Evolutionary conservation across 2,329 filamentous ascomycete species (phyloP), one percentile per base, ranked within the genome.

Genomic region (Aspergillus novofumigatus): DNA sequence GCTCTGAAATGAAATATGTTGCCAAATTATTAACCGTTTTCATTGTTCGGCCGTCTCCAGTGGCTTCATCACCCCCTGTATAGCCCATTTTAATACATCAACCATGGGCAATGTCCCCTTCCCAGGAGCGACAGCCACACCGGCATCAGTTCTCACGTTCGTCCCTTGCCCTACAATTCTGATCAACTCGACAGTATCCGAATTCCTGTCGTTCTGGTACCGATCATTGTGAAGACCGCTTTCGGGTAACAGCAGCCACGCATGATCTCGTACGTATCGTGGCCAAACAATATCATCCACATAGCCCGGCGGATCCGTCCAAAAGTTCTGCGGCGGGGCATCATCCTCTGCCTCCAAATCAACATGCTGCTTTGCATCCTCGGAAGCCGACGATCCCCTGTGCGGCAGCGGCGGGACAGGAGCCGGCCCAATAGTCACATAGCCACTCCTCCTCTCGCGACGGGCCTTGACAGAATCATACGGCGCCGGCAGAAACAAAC

Each of bases 271-370:
- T 3, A 89, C 90, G 73, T 97, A 97, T 67, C 96, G 93, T 3
- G 93, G 93, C 94, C 94, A 99, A 4, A 99, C 94, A 54, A 99
- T 83, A 70, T 89, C 84, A 71, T 97, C 92, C 41, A 97, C 92
- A 72, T 97, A 99, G 0, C 91, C 92, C 0, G 91, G 91, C 0
- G 94, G 94, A 73, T 99, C 94, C 56, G 87, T 83, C 94, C 94
- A 99, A 77, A 97, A 99, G 28, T 92, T 93, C 68, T 97, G 70
- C 29, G 68, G 68, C 1, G 81, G 41, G 76, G 69, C 48, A 65
- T 74, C 68, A 61, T 67, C 68, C 54, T 71, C 68, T 6, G 47
- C 62, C 14, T 71, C 64, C 29, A 72, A 52, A 56, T 72, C 71
- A 17, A 70, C 57, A 21, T 59, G 61, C 21, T 35, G 32, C n/a